These are phyloP conservation scores for Pseudocercospora pini-densiflorae DNA, from an alignment of 2,329 filamentous ascomycete genomes.

Conservation along the genomic window DNA sequence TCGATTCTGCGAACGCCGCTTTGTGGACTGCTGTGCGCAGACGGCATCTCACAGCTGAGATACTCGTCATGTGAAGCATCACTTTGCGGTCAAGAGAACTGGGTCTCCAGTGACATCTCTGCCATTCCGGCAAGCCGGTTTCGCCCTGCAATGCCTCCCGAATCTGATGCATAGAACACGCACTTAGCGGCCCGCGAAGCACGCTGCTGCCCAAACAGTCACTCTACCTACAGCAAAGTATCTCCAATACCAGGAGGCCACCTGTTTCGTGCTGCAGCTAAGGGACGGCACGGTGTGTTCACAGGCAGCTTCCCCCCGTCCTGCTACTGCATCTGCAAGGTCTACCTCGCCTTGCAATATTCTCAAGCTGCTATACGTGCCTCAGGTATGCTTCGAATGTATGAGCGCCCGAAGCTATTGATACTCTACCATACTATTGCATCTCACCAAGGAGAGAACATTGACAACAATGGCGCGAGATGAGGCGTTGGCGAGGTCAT, in stretches of 20 bases:
- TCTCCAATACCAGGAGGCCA: slow-evolving; percentile 9
- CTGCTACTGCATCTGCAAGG: slow-evolving; percentile 12
- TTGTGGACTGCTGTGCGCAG: neutral
- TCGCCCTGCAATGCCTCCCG: neutral
- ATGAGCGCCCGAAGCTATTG: slow-evolving; percentile 4
- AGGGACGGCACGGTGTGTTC: neutral
- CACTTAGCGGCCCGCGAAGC: neutral
- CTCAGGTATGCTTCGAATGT: slow-evolving; percentile 1
- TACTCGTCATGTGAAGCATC: neutral
- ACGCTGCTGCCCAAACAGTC: neutral
- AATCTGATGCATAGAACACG: neutral
- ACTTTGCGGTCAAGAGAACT: neutral
- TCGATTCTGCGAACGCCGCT: neutral
- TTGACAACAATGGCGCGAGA: neutral
- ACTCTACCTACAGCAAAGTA: neutral
- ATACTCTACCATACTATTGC: slow-evolving; percentile 6
- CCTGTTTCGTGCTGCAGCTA: slow-evolving; percentile 7
- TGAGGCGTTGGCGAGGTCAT: neutral
- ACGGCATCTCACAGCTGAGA: neutral
- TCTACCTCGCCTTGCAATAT: slow-evolving; percentile 7
- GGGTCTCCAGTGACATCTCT: too few relatives aligned
- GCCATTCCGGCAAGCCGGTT: neutral
- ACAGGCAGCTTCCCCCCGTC: neutral
- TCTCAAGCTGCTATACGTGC: neutral
- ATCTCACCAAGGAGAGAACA: neutral